These are phyloP conservation scores for Pyrus betulifolia DNA, from an alignment of 306 rosid species.

Conservation along the genomic window DNA sequence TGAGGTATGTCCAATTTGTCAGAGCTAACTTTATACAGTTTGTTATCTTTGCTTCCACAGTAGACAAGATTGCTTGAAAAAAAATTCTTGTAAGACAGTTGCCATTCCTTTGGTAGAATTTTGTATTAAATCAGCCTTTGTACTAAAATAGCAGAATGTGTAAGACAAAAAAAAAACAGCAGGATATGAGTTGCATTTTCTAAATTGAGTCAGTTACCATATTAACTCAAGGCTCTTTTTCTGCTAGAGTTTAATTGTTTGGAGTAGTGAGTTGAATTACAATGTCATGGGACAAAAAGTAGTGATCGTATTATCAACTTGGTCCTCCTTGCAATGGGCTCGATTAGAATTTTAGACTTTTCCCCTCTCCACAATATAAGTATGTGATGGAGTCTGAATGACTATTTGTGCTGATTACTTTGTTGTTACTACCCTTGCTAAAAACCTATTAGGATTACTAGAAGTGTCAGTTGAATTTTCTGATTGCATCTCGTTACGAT, in stretches of 20 bases:
- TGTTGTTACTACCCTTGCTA: neutral
- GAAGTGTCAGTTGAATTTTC: neutral
- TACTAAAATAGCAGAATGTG: neutral
- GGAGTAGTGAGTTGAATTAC: neutral
- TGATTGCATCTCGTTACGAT: neutral
- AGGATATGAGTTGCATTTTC: neutral
- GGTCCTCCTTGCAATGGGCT: neutral
- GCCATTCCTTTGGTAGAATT: neutral
- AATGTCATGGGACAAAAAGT: neutral
- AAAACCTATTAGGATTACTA: neutral
- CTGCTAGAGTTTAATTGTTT: neutral
- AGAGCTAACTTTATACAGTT: conserved; percentile 2
- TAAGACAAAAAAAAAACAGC: neutral
- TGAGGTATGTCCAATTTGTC: conserved; percentile 58
- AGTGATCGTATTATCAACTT: neutral
- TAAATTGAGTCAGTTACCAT: neutral
- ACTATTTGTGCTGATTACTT: neutral
- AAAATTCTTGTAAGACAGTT: neutral
- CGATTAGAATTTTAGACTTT: neutral
- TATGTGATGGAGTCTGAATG: neutral
- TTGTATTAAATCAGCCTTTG: neutral
- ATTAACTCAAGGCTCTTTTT: neutral
- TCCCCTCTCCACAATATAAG: neutral
- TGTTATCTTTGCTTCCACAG: neutral
- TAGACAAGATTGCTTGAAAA: neutral